A percentile compares a stretch with the other conserved stretches of the same genome.
phyloP scores from a whole-genome alignment of 495 filamentous ascomycete genomes.

The Pyrenula massariospora region DNA sequence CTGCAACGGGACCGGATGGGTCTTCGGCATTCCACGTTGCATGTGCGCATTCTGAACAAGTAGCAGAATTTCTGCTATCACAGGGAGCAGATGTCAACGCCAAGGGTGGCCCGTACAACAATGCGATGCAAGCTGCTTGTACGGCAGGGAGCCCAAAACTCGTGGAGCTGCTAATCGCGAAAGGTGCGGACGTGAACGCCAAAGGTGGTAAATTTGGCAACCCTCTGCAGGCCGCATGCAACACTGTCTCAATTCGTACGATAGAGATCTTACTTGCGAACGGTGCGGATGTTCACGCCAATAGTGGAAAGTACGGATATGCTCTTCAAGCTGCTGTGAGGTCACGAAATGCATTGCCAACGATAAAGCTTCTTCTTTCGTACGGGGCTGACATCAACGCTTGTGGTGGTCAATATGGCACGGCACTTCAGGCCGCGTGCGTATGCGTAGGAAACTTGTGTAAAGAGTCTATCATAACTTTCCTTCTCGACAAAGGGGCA shows the following conservation, averaged over 20 bases:
- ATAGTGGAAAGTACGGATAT: conserved; percentile 1
- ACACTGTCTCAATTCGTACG: background rate
- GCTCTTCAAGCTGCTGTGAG: conserved; percentile 2
- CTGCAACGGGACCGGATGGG: no score
- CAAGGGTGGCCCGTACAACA: background rate
- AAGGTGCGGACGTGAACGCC: conserved; percentile 1
- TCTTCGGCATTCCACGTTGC: no score
- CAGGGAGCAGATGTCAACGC: conserved; percentile 3
- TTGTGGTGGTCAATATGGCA: no score
- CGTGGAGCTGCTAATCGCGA: conserved; percentile 1
- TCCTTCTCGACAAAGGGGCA: no score
- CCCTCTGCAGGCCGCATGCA: conserved; percentile 2
- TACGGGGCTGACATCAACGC: no score
- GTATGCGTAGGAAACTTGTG: no score
- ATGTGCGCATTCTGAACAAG: no score
- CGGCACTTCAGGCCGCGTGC: no score
- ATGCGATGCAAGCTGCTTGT: conserved; percentile 2
- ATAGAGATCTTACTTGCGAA: background rate
- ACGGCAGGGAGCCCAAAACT: conserved; percentile 5
- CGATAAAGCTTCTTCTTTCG: no score
- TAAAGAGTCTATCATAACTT: no score
- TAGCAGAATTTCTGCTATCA: no score
- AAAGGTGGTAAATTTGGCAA: conserved; percentile 2
- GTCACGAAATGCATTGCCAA: no score
- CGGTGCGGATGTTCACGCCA: conserved; percentile 1